These are phyloP conservation scores for Ramaria sp. DNA, from an alignment of 768 basidiomycete species.

Conservation along the genomic window DNA sequence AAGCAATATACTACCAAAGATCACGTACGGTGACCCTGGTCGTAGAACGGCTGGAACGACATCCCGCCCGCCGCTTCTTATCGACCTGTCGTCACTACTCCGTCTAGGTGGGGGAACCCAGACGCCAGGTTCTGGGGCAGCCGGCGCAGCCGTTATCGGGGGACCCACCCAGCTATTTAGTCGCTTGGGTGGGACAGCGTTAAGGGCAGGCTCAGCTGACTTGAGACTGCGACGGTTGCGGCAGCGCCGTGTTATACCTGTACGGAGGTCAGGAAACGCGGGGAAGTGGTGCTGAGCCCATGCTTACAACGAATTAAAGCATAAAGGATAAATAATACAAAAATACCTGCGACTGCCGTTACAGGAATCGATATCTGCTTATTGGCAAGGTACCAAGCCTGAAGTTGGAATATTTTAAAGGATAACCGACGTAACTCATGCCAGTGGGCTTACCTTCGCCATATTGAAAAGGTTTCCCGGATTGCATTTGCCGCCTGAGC, in stretches of 20 bases:
- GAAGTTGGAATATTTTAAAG: conserved; percentile 10
- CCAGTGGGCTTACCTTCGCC: conserved; percentile 36
- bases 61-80: neutral
- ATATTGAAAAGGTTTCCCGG: conserved; percentile 46
- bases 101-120: neutral
- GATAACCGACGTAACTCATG: neutral
- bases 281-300: neutral
- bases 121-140: neutral
- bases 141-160: neutral
- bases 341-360: conserved; percentile 56
- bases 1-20: neutral
- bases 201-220: neutral
- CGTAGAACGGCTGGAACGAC: neutral
- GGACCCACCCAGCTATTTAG: neutral
- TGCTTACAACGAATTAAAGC: conserved; percentile 22
- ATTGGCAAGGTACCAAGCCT: conserved; percentile 71
- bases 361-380: conserved; percentile 73
- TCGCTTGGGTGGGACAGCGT: neutral
- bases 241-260: neutral
- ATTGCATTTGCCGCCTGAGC: conserved; percentile 49
- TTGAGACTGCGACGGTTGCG: neutral
- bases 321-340: conserved; percentile 49
- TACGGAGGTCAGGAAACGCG: neutral
- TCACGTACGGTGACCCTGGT: neutral
- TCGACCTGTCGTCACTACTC: neutral